Evolutionary conservation across 805 yeast species (phyloP).

Genomic region (Jamesozyma piceae): DNA sequence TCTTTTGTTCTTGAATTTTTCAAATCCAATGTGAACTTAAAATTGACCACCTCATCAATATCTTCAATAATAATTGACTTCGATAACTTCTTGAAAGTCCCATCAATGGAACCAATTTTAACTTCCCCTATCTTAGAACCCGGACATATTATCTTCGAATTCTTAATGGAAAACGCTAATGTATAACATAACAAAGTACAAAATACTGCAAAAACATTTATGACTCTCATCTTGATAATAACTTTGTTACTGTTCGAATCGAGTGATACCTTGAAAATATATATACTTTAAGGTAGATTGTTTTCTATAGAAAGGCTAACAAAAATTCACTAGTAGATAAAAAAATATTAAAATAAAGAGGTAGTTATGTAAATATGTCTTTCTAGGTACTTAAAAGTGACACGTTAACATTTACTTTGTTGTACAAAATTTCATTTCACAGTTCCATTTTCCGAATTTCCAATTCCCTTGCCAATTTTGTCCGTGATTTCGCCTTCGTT

Average conservation of each 20-base stretch:
- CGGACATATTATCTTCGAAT: conserved; percentile 4
- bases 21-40: conserved; percentile 13
- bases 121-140: neutral
- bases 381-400: neutral
- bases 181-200: conserved; percentile 1
- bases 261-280: no score
- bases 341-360: neutral
- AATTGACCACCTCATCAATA: conserved; percentile 13
- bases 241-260: no score
- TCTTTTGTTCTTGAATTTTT: conserved; percentile 2
- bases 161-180: conserved; percentile 5
- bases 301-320: no score
- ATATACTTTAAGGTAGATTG: no score
- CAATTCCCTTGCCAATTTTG: neutral
- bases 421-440: neutral
- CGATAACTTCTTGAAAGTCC: conserved; percentile 3
- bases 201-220: conserved; percentile 1
- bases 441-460: neutral
- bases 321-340: no score
- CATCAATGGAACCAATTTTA: conserved; percentile 7
- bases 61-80: conserved; percentile 9
- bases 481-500: neutral
- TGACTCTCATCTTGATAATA: neutral
- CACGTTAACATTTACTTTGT: conserved; percentile 5
- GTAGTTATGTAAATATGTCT: neutral